Evolutionary conservation across 148 eudicot species (phyloP).

Genomic region (Fagopyrum homotropicum): DNA sequence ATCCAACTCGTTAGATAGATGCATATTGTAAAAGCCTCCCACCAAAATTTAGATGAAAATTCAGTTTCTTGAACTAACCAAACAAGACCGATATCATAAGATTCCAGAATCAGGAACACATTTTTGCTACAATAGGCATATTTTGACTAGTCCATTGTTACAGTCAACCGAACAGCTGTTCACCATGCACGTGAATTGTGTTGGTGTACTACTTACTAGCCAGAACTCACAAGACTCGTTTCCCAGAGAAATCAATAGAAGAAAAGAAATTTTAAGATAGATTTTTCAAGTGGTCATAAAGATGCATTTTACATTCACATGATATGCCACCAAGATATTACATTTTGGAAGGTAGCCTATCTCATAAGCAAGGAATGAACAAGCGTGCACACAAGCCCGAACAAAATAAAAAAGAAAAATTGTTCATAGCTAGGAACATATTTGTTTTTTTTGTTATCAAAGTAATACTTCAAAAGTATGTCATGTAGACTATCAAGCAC

Average conservation of each 20-base stretch:
- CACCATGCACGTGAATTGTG: not conserved
- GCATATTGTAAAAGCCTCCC: too few species aligned
- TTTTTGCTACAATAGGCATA: not conserved
- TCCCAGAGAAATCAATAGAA: not conserved
- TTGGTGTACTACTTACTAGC: not conserved
- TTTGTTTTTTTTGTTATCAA: too few species aligned
- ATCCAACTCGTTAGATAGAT: too few species aligned
- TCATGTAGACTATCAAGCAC: not conserved
- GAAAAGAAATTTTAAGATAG: not conserved
- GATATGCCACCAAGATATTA: not conserved
- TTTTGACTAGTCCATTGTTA: not conserved
- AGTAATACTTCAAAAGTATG: not conserved
- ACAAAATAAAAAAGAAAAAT: not conserved
- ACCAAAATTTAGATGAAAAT: too few species aligned
- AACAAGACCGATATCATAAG: not conserved
- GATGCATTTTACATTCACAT: not conserved
- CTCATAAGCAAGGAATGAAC: not conserved
- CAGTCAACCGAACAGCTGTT: not conserved
- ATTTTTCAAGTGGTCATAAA: not conserved
- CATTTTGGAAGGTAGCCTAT: not conserved
- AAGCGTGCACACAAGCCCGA: not conserved
- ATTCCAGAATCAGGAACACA: not conserved
- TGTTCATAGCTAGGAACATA: not conserved
- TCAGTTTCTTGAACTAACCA: not conserved
- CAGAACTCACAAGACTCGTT: not conserved